Evolutionary conservation across 169 alveolate genomes (phyloP), one percentile per base, ranked within the genome.

Genomic region (Plasmodium fragile): DNA sequence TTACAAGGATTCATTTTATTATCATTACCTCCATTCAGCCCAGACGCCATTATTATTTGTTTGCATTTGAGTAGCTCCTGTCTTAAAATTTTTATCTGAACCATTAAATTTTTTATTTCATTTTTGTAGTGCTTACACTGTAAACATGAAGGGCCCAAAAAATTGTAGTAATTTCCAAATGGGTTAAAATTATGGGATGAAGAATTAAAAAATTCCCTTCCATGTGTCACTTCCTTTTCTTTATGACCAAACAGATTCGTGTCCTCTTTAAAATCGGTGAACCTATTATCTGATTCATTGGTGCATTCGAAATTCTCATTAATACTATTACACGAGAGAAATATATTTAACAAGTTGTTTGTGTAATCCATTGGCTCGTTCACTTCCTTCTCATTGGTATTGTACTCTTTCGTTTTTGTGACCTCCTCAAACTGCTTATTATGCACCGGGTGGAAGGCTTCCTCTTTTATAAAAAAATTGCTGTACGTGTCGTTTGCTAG

Each of bases 271-370:
- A 25, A 32, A 22, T 72, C 73, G 36, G 49, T 25, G 28, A 83
- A 32, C 32, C 79, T 59, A n/a, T 43, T 69, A 22, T 75, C 79
- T 16, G 16, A 65, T 39, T 73, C 79, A 85, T 85, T 85, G 73
- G 78, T 53, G 34, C 32, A 59, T 28, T 73, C 85, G 65, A 73
- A 85, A 55, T 85, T 85, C 75, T 85, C 93, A 65, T 85, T 85
- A 49, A 85, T 85, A n/a, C 93, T 85, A 85, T 85, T 85, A 69
- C 93, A 85, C 11, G 93, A 85, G 28, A 85, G 80, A 65, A 85
- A 85, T 85, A 85, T 75, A 85, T 85, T 85, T 32, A 85, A 65
- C 65, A 85, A 49, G 43, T 75, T 85, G 69, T 85, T 85, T 85
- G 87, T 85, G 59, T 85, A 85, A 73, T 85, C 93, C 49, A 11